Evolutionary conservation across 169 alveolate genomes (phyloP).

Genomic region (Theileria parva): DNA sequence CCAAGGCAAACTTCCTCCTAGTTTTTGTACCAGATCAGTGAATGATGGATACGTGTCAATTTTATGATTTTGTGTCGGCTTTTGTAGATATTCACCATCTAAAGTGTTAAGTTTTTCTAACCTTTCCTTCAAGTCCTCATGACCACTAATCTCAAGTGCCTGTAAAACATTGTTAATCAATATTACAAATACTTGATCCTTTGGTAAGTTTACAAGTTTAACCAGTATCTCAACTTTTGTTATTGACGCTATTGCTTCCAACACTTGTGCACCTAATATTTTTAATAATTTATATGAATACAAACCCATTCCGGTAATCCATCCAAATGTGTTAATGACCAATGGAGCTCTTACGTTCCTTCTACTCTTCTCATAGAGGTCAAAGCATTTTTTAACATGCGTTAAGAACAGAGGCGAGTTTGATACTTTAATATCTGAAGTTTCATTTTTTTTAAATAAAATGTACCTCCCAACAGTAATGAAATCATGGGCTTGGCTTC

Average conservation of each 20-base stretch:
- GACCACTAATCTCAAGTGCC: not conserved
- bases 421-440: conserved; percentile 33
- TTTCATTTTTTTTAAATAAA: not conserved
- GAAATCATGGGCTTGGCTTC: conserved; percentile 33
- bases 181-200: not conserved
- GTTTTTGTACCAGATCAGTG: not conserved
- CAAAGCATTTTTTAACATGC: conserved; percentile 29
- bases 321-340: conserved; percentile 58
- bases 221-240: conserved; percentile 31
- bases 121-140: conserved; percentile 1
- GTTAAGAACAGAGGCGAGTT: conserved; percentile 30
- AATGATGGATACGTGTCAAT: conserved; percentile 14
- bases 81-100: not conserved
- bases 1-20: conserved; percentile 13
- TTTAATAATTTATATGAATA: not conserved
- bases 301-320: conserved; percentile 39
- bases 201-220: conserved; percentile 15
- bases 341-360: conserved; percentile 42
- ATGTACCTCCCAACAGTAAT: conserved; percentile 36
- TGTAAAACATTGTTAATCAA: not conserved
- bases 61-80: not conserved
- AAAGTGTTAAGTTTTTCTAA: not conserved
- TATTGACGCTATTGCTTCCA: conserved; percentile 38
- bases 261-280: conserved; percentile 47
- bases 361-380: conserved; percentile 23